Evolutionary conservation across 169 alveolate genomes (phyloP).

Genomic region (Cryptosporidium baileyi): DNA sequence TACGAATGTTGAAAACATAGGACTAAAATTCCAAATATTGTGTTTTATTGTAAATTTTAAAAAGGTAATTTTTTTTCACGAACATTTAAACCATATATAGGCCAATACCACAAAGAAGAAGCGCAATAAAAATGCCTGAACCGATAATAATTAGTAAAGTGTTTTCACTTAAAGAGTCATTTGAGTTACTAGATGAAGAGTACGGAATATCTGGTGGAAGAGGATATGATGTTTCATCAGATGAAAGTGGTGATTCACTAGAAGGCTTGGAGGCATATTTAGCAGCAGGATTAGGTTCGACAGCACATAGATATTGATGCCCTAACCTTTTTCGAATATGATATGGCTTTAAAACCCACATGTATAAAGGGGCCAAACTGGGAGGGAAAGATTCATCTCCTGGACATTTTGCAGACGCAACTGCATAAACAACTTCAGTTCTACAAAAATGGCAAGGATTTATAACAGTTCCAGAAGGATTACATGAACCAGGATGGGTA

Average conservation of each 20-base stretch:
- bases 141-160: constrained; percentile 29
- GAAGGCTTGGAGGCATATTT: constrained; percentile 53
- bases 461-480: constrained; percentile 68
- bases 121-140: background rate
- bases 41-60: too few relatives aligned
- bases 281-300: constrained; percentile 69
- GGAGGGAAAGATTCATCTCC: constrained; percentile 70
- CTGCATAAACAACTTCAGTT: constrained; percentile 67
- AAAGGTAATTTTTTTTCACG: too few relatives aligned
- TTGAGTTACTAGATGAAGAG: background rate
- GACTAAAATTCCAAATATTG: too few relatives aligned
- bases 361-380: constrained; percentile 67
- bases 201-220: constrained; percentile 62
- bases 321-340: constrained; percentile 47
- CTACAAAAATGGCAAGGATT: constrained; percentile 68
- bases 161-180: constrained; percentile 11
- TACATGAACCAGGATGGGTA: constrained; percentile 56
- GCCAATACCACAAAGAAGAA: constrained; percentile 52
- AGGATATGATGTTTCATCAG: constrained; percentile 19
- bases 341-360: constrained; percentile 68
- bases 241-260: constrained; percentile 7
- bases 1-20: too few relatives aligned
- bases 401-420: constrained; percentile 68
- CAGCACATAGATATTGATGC: constrained; percentile 63
- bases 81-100: constrained; percentile 2